Evolutionary conservation across 495 filamentous ascomycete genomes (phyloP).

Genomic region (Aspergillus olivimuriae): DNA sequence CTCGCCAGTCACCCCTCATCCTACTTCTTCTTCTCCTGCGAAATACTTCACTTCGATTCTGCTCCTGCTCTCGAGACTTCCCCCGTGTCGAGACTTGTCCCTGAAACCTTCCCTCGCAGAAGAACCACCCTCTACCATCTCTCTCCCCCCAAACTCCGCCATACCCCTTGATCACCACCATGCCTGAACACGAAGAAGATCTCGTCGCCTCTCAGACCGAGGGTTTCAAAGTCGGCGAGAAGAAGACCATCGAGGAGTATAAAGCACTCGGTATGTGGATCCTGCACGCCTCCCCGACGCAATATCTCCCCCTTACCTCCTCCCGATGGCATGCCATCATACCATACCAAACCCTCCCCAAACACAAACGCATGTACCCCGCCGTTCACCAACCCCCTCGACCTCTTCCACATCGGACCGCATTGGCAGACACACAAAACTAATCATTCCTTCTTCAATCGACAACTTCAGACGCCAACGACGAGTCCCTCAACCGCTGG

Average conservation of each 20-base stretch:
- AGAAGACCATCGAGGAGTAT: slow-evolving; percentile 94
- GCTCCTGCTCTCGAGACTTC: not conserved
- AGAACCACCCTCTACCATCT: not conserved
- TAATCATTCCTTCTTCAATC: slow-evolving; percentile 4
- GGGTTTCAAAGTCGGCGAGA: slow-evolving; percentile 97
- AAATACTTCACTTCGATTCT: not conserved
- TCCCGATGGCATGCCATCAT: no score
- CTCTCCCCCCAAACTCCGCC: slow-evolving; percentile 4
- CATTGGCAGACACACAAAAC: no score
- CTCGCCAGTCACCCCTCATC: not conserved
- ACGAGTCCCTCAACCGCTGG: slow-evolving; percentile 94
- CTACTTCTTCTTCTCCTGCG: not conserved
- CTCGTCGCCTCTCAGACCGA: slow-evolving; percentile 78
- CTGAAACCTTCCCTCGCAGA: not conserved
- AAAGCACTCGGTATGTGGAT: slow-evolving; percentile 70
- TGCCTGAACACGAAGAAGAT: slow-evolving; percentile 79
- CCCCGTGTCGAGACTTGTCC: not conserved
- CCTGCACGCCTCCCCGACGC: not conserved
- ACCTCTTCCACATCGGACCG: no score
- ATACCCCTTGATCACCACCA: slow-evolving; percentile 37
- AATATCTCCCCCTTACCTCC: no score
- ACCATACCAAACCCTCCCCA: no score
- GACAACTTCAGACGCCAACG: slow-evolving; percentile 48
- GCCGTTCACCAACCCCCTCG: no score
- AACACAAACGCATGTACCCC: no score